Percentiles rank a stretch among this genome's conserved stretches.
Evolutionary conservation across 2,329 filamentous ascomycete species (phyloP).

Genomic region (Arthrobotrys musiformis): DNA sequence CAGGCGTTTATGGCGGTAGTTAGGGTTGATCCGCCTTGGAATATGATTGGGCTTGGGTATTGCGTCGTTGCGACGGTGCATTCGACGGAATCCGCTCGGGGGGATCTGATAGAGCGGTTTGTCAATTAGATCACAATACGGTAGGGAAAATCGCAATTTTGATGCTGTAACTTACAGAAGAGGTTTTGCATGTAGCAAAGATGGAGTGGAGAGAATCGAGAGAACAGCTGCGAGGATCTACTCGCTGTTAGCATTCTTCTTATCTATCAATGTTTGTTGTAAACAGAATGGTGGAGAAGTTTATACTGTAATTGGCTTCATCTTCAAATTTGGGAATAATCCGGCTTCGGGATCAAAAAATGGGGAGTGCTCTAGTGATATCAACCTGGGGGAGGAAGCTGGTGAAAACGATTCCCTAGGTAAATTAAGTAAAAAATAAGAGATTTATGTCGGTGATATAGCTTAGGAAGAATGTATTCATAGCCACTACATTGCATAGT

Average conservation of each 20-base stretch:
- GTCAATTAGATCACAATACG: neutral
- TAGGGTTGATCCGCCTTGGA: neutral
- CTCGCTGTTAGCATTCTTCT: neutral
- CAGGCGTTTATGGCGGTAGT: neutral
- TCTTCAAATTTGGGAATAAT: neutral
- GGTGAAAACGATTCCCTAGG: neutral
- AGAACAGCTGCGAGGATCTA: neutral
- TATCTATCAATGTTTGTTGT: neutral
- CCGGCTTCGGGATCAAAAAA: neutral
- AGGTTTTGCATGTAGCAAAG: neutral
- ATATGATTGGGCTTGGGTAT: neutral
- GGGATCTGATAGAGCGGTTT: neutral
- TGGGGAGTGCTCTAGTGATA: neutral
- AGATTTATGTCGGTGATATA: neutral
- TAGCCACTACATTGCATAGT: too few species aligned
- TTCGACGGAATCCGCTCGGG: neutral
- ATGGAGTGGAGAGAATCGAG: neutral
- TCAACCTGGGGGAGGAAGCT: neutral
- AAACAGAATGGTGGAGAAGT: neutral
- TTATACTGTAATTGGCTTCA: constrained; percentile 3
- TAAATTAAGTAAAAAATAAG: neutral
- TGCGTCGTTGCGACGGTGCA: neutral
- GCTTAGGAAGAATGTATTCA: neutral
- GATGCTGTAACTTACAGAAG: neutral
- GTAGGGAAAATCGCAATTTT: neutral